phyloP scores from a whole-genome alignment of 2,329 filamentous ascomycete genomes.

The Lachnellula occidentalis region DNA sequence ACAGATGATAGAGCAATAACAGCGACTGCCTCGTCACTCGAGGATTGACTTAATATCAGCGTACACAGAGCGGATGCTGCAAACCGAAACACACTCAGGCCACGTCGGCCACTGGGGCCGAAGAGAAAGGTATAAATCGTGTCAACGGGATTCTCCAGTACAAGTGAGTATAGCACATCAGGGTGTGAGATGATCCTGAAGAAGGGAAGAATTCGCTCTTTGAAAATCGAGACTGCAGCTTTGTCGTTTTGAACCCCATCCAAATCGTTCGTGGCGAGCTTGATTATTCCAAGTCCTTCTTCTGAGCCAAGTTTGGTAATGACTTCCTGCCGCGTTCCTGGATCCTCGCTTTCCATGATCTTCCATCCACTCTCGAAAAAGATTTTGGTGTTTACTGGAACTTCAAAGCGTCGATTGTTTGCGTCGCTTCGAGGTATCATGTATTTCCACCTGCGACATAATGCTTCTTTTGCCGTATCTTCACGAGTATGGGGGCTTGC shows the following conservation, averaged over 20 bases:
- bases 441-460: slow-evolving; percentile 21
- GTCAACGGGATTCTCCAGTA: slow-evolving; percentile 37
- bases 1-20: slow-evolving; percentile 21
- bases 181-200: slow-evolving; percentile 37
- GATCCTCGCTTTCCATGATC: slow-evolving; percentile 20
- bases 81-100: slow-evolving; percentile 32
- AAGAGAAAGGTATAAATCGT: slow-evolving; percentile 41
- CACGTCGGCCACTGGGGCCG: slow-evolving; percentile 35
- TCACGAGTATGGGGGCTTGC: slow-evolving; percentile 12
- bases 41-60: slow-evolving; percentile 15
- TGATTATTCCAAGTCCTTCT: slow-evolving; percentile 21
- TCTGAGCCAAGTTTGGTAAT: slow-evolving; percentile 23
- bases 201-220: slow-evolving; percentile 34
- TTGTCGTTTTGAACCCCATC: slow-evolving; percentile 12
- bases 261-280: slow-evolving; percentile 17
- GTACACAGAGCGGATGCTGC: slow-evolving; percentile 21
- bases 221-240: slow-evolving; percentile 21
- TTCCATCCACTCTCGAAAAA: slow-evolving; percentile 24
- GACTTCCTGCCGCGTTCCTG: slow-evolving; percentile 21
- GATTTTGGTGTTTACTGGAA: slow-evolving; percentile 15
- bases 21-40: slow-evolving; percentile 12
- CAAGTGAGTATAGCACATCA: slow-evolving; percentile 36
- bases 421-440: slow-evolving; percentile 22
- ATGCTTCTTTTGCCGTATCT: slow-evolving; percentile 19
- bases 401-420: slow-evolving; percentile 10